These are phyloP conservation scores for Stephania yunnanensis DNA, from an alignment of 164 flowering plant species.

Conservation along the genomic window DNA sequence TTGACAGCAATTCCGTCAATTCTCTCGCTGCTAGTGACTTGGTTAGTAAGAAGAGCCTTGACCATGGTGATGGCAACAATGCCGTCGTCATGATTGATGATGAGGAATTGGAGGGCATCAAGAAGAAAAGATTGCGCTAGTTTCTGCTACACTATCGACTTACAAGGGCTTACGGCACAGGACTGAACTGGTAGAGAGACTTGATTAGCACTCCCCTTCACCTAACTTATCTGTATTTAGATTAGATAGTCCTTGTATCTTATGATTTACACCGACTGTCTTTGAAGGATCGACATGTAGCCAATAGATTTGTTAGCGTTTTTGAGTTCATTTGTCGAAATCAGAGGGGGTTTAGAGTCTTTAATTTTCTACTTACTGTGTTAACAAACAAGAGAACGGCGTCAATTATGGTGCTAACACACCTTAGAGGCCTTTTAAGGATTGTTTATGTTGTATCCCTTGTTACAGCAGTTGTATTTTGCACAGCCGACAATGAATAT, in stretches of 20 bases:
- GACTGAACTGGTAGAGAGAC: not conserved
- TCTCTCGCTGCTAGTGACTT: conserved; percentile 17
- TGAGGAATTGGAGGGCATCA: conserved; percentile 21
- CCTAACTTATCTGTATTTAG: conserved; percentile 2
- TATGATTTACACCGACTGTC: conserved; percentile 1
- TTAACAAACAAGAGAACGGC: not conserved
- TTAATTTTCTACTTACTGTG: not conserved
- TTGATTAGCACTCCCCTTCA: not conserved
- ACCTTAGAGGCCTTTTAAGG: not conserved
- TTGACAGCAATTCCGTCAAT: conserved; percentile 5
- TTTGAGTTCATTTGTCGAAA: not conserved
- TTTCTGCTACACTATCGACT: not conserved
- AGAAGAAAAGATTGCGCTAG: conserved; percentile 47
- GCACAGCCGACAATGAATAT: not conserved
- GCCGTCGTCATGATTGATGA: conserved; percentile 36
- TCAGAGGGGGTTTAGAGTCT: not conserved
- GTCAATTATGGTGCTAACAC: not conserved
- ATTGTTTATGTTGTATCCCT: not conserved
- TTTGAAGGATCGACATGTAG: not conserved
- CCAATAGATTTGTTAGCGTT: not conserved
- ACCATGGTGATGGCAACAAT: conserved; percentile 34
- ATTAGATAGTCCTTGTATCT: not conserved
- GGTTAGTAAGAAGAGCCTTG: conserved; percentile 18
- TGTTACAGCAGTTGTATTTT: not conserved
- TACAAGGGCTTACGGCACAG: not conserved